Evolutionary conservation across 495 filamentous ascomycete genomes (phyloP), one percentile per base, ranked within the genome.

Genomic region (Hypoxylon cercidicola): DNA sequence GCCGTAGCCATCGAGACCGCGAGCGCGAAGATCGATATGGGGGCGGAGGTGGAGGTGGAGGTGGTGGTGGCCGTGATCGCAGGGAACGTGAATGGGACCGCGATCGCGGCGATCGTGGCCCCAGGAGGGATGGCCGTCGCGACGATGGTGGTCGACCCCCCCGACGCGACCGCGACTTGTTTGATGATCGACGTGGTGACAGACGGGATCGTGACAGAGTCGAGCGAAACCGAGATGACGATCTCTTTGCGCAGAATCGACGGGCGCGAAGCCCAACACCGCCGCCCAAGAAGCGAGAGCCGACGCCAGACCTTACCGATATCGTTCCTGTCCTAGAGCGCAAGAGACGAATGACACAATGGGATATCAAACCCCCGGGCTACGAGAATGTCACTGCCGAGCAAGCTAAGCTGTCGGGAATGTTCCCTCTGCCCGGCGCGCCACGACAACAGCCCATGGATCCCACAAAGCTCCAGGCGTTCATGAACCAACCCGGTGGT

Each of bases 301-400:
- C 94, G 19, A 98, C 95, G 0, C 96, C 95, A 20, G 96, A 99
- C 77, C 81, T 99, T 74, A 97, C 93, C 60, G 88, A 96, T 69
- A 80, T 92, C 58, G 79, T 87, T 21, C 85, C 92, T 8, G 81
- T 99, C 52, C 80, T 90, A 52, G 87, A 92, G 66, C 88, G 93
- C 55, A 93, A 91, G 82, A 88, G 95, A 67, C 88, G 95, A 53
- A 78, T 98, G 81, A 97, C 93, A 25, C 96, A 98, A 75, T 99
- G 95, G 95, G 95, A 99, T 74, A 97, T 99, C 75, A 99, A 98
- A 80, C 95, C 95, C 11, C 92, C 92, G 18, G 94, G 95, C 25
- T 99, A 99, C 71, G 95, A 98, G 76, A 97, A 96, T 78, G 95
- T 99, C 61, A 97, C 96, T 11, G 96, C 95, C 20, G 95, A 99